Evolutionary conservation across 306 rosid species (phyloP).

Genomic region (Quercus wislizeni): DNA sequence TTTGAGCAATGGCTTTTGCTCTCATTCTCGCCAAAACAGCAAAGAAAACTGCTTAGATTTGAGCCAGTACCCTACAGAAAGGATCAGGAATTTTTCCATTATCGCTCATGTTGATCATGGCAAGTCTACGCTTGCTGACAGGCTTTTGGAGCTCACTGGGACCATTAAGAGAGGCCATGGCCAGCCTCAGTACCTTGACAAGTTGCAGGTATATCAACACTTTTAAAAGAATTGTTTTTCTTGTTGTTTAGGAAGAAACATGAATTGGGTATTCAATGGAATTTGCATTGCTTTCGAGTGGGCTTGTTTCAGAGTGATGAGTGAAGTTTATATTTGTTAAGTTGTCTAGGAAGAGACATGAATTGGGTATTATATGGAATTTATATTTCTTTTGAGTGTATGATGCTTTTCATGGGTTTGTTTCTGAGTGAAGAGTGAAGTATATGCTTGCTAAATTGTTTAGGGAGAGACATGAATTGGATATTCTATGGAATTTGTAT

Average conservation of each 20-base stretch:
- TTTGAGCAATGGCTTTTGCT: slow-evolving; percentile 44
- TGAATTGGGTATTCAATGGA: slow-evolving; percentile 9
- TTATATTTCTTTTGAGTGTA: too few relatives aligned
- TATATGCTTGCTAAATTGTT: too few relatives aligned
- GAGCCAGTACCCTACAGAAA: slow-evolving; percentile 63
- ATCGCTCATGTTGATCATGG: slow-evolving; percentile 84
- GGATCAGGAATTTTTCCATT: slow-evolving; percentile 77
- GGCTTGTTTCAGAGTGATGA: too few relatives aligned
- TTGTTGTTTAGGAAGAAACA: neutral
- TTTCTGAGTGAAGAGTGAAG: too few relatives aligned
- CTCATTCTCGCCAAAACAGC: slow-evolving; percentile 52
- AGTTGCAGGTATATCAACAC: slow-evolving; percentile 57
- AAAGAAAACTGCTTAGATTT: slow-evolving; percentile 57
- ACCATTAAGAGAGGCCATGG: slow-evolving; percentile 92
- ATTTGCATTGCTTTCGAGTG: slow-evolving; percentile 1
- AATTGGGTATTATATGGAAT: too few relatives aligned
- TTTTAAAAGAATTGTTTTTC: neutral
- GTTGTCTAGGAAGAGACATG: too few relatives aligned
- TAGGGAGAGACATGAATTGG: too few relatives aligned
- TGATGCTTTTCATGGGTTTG: too few relatives aligned
- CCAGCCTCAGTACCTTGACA: slow-evolving; percentile 89
- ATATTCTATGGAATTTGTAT: too few relatives aligned
- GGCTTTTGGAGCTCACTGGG: slow-evolving; percentile 89
- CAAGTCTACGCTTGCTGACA: slow-evolving; percentile 80
- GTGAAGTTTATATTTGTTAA: too few relatives aligned